phyloP scores from a whole-genome alignment of 192 early-diverging fungal species.

The Linnemannia schmuckeri region DNA sequence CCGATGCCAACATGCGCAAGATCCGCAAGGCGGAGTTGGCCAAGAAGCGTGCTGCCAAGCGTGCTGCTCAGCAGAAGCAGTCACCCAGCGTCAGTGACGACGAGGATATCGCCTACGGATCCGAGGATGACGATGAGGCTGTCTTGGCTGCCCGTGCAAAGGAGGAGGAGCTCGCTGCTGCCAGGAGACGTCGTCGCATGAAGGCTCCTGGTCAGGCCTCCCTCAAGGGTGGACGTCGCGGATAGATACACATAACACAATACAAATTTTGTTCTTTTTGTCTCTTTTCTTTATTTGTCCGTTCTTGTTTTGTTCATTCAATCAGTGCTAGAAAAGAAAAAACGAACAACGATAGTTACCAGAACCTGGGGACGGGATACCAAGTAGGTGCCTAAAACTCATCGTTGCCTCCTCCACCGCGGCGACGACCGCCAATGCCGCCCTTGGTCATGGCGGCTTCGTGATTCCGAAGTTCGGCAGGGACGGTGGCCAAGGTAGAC shows the following conservation, averaged over 20 bases:
- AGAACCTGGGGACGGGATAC: neutral
- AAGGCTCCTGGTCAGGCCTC: conserved; percentile 55
- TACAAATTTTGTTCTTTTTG: neutral
- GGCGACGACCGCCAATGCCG: conserved; percentile 69
- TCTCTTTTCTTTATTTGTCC: neutral
- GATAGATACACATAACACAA: conserved; percentile 19
- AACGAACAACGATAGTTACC: neutral
- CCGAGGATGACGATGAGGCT: conserved; percentile 28
- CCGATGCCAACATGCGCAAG: conserved; percentile 21
- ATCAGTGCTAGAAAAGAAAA: neutral
- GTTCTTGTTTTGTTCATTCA: neutral
- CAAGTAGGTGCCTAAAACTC: conserved; percentile 38
- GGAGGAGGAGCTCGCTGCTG: conserved; percentile 53
- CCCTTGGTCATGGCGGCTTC: conserved; percentile 86
- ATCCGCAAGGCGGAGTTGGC: conserved; percentile 43
- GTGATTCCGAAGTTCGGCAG: conserved; percentile 88
- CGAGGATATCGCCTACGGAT: conserved; percentile 14
- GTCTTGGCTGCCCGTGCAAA: conserved; percentile 40
- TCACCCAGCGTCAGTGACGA: conserved; percentile 42
- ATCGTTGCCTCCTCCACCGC: conserved; percentile 55
- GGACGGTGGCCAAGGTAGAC: conserved; percentile 81
- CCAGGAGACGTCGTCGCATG: conserved; percentile 55
- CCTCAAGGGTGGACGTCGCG: conserved; percentile 50
- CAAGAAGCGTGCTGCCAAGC: conserved; percentile 49
- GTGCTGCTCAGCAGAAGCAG: conserved; percentile 38